These are phyloP conservation scores for Eutrema heterophyllum DNA, from an alignment of 345 rosid species.

Conservation along the genomic window DNA sequence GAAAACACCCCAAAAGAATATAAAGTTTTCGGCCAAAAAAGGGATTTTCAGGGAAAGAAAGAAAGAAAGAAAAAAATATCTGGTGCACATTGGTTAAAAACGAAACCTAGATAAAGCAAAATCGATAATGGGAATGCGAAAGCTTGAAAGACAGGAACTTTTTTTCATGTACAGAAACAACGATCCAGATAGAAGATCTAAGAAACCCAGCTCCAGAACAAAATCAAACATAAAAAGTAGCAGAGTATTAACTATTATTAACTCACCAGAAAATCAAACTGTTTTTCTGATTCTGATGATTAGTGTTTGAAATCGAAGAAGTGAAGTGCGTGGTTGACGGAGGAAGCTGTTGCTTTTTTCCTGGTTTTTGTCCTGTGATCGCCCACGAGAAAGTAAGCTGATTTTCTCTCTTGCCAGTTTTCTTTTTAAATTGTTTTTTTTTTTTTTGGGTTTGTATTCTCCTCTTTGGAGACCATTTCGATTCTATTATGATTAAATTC, in stretches of 20 bases:
- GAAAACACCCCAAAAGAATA: neutral
- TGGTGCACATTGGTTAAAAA: neutral
- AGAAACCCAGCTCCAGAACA: neutral
- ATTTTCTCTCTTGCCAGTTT: neutral
- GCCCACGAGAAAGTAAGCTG: slow-evolving; percentile 16
- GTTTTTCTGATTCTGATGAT: neutral
- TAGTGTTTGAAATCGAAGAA: neutral
- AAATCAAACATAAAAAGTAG: neutral
- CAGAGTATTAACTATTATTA: neutral
- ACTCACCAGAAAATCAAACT: neutral
- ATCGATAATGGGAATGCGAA: neutral
- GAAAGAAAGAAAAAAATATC: neutral
- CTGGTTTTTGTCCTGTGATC: slow-evolving; percentile 21
- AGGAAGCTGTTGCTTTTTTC: slow-evolving; percentile 19
- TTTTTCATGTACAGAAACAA: neutral
- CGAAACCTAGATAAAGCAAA: neutral
- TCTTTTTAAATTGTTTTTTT: too few species aligned
- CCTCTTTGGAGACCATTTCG: neutral
- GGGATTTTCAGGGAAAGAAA: neutral
- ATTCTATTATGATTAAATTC: neutral
- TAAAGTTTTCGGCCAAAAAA: too few species aligned
- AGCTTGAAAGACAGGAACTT: neutral
- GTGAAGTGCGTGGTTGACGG: slow-evolving; percentile 16
- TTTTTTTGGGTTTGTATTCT: neutral
- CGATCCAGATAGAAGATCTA: slow-evolving; percentile 3